A percentile compares a stretch with the other conserved stretches of the same genome.
Evolutionary conservation across 2,329 filamentous ascomycete genomes (phyloP).

Genomic region (Plectosphaerella plurivora): DNA sequence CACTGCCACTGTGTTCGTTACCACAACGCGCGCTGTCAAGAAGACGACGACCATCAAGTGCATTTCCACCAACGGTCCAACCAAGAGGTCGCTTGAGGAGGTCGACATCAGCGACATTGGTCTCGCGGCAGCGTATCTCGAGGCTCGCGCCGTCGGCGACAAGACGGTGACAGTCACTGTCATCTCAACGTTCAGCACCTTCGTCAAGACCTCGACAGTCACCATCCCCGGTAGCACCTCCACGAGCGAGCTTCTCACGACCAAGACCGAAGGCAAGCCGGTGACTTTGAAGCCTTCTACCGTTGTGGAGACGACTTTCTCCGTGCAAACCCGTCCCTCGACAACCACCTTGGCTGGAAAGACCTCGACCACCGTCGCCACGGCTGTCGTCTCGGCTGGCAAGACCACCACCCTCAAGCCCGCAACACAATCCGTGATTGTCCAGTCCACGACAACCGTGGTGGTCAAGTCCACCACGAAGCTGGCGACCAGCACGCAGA

Average conservation of each 20-base stretch:
- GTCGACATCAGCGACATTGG: background rate
- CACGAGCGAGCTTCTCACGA: background rate
- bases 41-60: constrained; percentile 3
- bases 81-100: background rate
- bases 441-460: constrained; percentile 9
- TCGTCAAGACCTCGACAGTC: constrained; percentile 13
- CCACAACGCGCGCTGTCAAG: background rate
- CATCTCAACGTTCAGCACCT: constrained; percentile 7
- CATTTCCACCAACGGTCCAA: background rate
- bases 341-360: constrained; percentile 1
- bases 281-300: constrained; percentile 5
- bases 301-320: background rate
- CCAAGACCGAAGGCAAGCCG: constrained; percentile 5
- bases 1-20: constrained; percentile 3
- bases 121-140: background rate
- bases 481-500: background rate
- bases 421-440: constrained; percentile 6
- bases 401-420: constrained; percentile 8
- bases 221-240: constrained; percentile 3
- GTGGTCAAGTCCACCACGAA: constrained; percentile 1
- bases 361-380: background rate
- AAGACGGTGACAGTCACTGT: background rate
- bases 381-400: constrained; percentile 1
- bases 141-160: background rate
- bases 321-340: background rate